phyloP scores from a whole-genome alignment of 164 flowering plant genomes.

The Platanus orientalis region DNA sequence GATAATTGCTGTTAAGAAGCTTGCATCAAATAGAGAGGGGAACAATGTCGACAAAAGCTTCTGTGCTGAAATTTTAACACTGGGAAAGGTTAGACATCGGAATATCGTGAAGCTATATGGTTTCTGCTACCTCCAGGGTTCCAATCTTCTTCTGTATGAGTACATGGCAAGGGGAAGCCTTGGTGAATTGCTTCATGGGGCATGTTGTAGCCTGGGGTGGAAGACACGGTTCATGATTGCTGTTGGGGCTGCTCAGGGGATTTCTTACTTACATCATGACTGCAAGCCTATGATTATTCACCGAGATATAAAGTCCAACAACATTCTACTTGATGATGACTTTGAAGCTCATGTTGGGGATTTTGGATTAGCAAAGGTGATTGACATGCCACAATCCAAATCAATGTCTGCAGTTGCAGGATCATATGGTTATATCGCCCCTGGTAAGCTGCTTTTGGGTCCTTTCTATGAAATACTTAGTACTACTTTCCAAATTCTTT shows the following conservation, averaged over 20 bases:
- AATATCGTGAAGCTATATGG: conserved; percentile 91
- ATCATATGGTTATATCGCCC: conserved; percentile 97
- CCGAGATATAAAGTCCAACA: conserved; percentile 93
- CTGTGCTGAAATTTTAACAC: conserved; percentile 76
- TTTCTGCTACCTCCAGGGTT: conserved; percentile 76
- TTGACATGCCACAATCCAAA: conserved; percentile 95
- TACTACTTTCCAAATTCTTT: background rate
- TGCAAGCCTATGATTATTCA: conserved; percentile 92
- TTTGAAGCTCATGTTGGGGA: conserved; percentile 99
- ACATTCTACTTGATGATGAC: conserved; percentile 72
- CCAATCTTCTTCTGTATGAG: conserved; percentile 91
- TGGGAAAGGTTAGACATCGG: conserved; percentile 90
- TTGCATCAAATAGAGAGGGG: conserved; percentile 80
- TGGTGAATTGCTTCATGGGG: conserved; percentile 84
- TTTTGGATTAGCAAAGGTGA: conserved; percentile 91
- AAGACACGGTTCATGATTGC: conserved; percentile 64
- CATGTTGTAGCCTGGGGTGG: conserved; percentile 62
- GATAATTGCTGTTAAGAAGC: conserved; percentile 74
- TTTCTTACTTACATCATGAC: conserved; percentile 90
- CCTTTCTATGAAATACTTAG: background rate
- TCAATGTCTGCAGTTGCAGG: conserved; percentile 98
- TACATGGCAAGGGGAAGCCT: conserved; percentile 89
- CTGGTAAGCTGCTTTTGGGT: conserved; percentile 52
- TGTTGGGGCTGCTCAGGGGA: conserved; percentile 95
- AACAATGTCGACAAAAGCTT: conserved; percentile 77